Conservation (phyloP, 352 stramenopile species). For the Salisapilia sapeloensis region DNA sequence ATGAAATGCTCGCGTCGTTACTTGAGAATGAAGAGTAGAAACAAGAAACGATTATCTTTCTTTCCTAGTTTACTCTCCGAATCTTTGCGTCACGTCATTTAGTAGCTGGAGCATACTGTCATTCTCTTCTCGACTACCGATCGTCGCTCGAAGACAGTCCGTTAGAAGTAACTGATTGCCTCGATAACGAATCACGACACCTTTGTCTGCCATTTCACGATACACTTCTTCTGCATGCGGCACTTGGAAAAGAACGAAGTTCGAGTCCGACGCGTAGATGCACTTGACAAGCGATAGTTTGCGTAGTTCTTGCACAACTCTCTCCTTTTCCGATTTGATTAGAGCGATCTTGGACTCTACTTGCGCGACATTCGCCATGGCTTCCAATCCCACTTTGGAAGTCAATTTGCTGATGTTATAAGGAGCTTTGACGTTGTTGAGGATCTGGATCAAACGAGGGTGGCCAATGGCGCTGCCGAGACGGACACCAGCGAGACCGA, state of each 20-base stretch:
- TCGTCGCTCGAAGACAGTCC: slow-evolving; percentile 90
- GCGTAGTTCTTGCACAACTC: slow-evolving; percentile 70
- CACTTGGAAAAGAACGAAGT: slow-evolving; percentile 95
- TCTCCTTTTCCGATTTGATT: slow-evolving; percentile 71
- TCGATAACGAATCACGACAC: slow-evolving; percentile 93
- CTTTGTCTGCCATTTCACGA: slow-evolving; percentile 83
- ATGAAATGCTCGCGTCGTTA: no score
- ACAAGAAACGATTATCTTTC: neutral
- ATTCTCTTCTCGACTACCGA: slow-evolving; percentile 90
- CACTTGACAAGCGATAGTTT: slow-evolving; percentile 85
- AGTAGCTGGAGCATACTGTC: slow-evolving; percentile 83
- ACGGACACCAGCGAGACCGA: slow-evolving; percentile 93
- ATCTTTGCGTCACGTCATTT: slow-evolving; percentile 23
- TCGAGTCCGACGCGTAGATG: slow-evolving; percentile 92
- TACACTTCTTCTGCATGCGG: slow-evolving; percentile 87
- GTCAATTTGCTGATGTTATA: slow-evolving; percentile 99
- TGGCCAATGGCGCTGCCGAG: slow-evolving; percentile 85
- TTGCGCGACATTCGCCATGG: slow-evolving; percentile 32
- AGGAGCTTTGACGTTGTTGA: slow-evolving; percentile 98
- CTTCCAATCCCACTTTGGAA: slow-evolving; percentile 54
- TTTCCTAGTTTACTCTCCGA: neutral
- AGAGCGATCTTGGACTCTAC: slow-evolving; percentile 40
- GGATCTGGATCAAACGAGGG: slow-evolving; percentile 89
- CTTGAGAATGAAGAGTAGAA: no score
- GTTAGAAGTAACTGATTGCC: slow-evolving; percentile 92